Evolutionary conservation across 371 early-diverging fungal species (phyloP).

Genomic region (Sporodiniella umbellata): DNA sequence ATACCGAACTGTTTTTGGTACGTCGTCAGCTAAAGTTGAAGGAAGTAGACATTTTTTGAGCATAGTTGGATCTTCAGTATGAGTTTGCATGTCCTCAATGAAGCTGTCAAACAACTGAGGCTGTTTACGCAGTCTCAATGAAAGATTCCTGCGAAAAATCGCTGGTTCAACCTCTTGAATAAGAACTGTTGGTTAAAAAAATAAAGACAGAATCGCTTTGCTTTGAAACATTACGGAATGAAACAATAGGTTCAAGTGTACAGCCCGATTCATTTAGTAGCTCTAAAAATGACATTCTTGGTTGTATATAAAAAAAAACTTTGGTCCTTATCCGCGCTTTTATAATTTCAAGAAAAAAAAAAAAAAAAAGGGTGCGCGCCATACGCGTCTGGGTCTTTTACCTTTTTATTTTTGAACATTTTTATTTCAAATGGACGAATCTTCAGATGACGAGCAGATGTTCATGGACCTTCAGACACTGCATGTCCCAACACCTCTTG

Average conservation of each 20-base stretch:
- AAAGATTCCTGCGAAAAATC: constrained; percentile 32
- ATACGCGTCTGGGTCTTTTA: not conserved
- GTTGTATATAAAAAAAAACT: not conserved
- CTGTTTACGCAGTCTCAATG: constrained; percentile 24
- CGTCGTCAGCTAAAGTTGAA: constrained; percentile 15
- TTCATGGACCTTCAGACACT: constrained; percentile 25
- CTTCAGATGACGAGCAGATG: constrained; percentile 38
- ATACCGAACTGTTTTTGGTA: constrained; percentile 19
- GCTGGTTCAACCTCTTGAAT: constrained; percentile 19
- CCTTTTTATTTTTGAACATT: not conserved
- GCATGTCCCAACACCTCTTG: constrained; percentile 45
- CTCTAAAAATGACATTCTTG: constrained; percentile 10
- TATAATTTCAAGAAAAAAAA: not conserved
- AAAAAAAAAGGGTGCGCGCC: too few species aligned
- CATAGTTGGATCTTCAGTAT: constrained; percentile 18
- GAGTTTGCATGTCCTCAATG: constrained; percentile 22
- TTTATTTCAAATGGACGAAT: constrained; percentile 27
- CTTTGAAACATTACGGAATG: constrained; percentile 9
- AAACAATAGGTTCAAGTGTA: not conserved
- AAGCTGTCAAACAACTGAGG: constrained; percentile 18
- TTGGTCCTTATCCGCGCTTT: not conserved
- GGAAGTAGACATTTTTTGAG: constrained; percentile 39
- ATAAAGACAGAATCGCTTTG: not conserved
- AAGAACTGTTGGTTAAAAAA: not conserved
- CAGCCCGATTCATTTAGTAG: constrained; percentile 17